Percentiles rank a stretch among this genome's conserved stretches.
phyloP scores from a whole-genome alignment of 176 grass and related monocot genomes.

The Ensete glaucum region DNA sequence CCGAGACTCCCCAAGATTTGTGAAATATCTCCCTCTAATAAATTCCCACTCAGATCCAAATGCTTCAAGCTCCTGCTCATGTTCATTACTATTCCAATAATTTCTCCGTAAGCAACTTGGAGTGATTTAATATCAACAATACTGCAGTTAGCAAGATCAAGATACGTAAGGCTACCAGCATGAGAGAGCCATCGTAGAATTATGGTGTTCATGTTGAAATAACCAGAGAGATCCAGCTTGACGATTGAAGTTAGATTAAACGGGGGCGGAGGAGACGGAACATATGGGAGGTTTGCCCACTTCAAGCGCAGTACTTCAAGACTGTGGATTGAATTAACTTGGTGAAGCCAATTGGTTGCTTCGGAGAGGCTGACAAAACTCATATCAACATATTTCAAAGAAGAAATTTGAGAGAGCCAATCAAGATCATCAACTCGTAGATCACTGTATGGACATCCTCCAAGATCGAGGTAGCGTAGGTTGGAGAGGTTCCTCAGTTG shows the following conservation, averaged over 20 bases:
- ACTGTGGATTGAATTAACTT: neutral
- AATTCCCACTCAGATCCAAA: neutral
- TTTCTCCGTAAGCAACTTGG: too few relatives aligned
- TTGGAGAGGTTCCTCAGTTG: constrained; percentile 28
- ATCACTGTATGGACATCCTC: fast-evolving
- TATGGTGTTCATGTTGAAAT: too few relatives aligned
- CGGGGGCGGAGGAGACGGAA: neutral
- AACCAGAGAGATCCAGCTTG: too few relatives aligned
- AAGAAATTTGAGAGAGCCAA: neutral
- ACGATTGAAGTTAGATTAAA: too few relatives aligned
- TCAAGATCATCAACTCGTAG: neutral
- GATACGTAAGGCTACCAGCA: too few relatives aligned
- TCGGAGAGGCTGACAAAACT: neutral
- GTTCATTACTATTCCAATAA: neutral
- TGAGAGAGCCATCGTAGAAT: too few relatives aligned
- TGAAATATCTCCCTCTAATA: neutral
- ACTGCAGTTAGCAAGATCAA: too few relatives aligned
- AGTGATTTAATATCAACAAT: too few relatives aligned
- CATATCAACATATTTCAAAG: neutral
- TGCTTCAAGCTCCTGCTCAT: neutral
- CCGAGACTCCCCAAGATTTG: neutral
- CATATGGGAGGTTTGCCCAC: neutral
- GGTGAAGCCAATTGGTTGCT: neutral
- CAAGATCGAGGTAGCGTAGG: constrained; percentile 19
- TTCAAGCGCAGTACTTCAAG: neutral